Evolutionary conservation across 495 filamentous ascomycete genomes (phyloP), one percentile per base, ranked within the genome.

Genomic region (Corynascus novoguineensis): DNA sequence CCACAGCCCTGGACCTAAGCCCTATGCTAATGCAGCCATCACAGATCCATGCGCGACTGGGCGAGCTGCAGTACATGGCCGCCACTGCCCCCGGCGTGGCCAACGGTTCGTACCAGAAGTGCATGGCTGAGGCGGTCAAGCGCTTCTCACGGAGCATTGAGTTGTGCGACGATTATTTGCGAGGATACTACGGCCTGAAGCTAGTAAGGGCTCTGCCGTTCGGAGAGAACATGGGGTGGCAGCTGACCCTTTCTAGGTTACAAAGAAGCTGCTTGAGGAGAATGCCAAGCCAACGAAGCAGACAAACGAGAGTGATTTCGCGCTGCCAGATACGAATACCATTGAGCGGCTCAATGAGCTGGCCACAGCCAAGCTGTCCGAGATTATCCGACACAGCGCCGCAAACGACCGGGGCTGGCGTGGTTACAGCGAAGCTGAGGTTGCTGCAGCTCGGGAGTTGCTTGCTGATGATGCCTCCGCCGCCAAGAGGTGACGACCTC

Each of bases 101-200:
- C 3, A 66, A 72, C 14, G 73, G 69, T 3, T 62, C 69, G 9
- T 66, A 75, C 24, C 59, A 72, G 38, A 81, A 81, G 58, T 73
- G 78, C 48, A 74, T 92, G 58, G 68, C 77, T 22, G 88, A 89
- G 64, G 85, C 91, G 7, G 72, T 95, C 49, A 85, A 88, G 57
- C 80, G 90, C 59, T 97, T 93, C 66, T 87, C 88, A 59, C 80
- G 93, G 59, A 93, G 90, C 64, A 82, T 97, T 56, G 93, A 98
- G 73, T 81, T 98, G 28, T 97, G 92, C 67, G 87, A 95, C 55
- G 86, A 88, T 67, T 97, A 97, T 70, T 69, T 97, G 54, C 83
- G 93, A 54, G 93, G 92, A 2, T 92, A 88, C 64, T 97, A 97
- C 70, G 93, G 93, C 22, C 75, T 98, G 54, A 88, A 87, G 65